Percentiles rank a stretch among this genome's conserved stretches.
Conservation (phyloP, 202 grass and related monocot species). For the Carex arenaria region DNA sequence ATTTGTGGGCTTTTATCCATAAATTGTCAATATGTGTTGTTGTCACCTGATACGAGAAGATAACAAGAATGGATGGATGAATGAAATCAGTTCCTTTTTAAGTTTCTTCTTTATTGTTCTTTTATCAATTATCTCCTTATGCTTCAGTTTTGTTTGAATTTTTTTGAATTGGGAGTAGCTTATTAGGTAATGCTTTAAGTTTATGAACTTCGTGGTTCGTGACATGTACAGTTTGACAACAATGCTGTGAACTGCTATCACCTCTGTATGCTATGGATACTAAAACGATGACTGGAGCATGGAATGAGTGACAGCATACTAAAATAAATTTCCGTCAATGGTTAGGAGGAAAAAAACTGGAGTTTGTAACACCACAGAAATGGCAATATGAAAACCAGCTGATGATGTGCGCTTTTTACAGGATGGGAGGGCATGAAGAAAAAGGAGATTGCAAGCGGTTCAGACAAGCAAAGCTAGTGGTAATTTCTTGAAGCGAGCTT, state of each 20-base stretch:
- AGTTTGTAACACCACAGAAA: conserved; percentile 43
- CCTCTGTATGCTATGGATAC: conserved; percentile 51
- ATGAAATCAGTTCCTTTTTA: too few relatives aligned
- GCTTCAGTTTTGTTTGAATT: too few relatives aligned
- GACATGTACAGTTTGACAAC: conserved; percentile 24
- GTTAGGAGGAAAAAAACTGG: conserved; percentile 37
- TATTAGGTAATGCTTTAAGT: too few relatives aligned
- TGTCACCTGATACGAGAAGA: too few relatives aligned
- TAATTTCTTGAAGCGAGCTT: background rate
- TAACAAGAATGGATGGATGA: too few relatives aligned
- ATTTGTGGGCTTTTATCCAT: too few relatives aligned
- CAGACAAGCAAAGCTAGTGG: conserved; percentile 27
- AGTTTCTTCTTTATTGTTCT: too few relatives aligned
- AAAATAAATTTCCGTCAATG: conserved; percentile 49
- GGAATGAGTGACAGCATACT: conserved; percentile 33
- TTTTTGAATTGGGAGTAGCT: too few relatives aligned
- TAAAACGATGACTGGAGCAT: conserved; percentile 39
- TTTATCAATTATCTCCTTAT: too few relatives aligned
- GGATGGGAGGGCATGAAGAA: conserved; percentile 41
- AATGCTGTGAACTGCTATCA: conserved; percentile 54
- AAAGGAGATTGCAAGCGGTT: conserved; percentile 43
- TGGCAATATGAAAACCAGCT: conserved; percentile 43
- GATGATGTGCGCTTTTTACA: conserved; percentile 53
- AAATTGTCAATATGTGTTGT: too few relatives aligned
- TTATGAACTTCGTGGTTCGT: too few relatives aligned